A percentile compares a stretch with the other conserved stretches of the same genome.
Evolutionary conservation across 805 yeast genomes (phyloP).

Genomic region (Alloascoidea africana): DNA sequence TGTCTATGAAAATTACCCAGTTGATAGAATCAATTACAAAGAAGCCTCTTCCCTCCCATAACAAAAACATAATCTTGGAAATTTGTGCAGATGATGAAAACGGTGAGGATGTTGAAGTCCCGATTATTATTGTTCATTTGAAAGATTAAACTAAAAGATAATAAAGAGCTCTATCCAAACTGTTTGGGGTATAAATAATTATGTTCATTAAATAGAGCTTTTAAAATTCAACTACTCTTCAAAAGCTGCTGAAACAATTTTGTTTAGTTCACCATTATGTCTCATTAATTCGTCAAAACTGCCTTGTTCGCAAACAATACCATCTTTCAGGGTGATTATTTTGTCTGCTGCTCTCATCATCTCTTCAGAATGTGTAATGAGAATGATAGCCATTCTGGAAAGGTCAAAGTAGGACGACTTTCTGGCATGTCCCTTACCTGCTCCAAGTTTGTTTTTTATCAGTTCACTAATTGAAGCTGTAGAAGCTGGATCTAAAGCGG

Average conservation of each 20-base stretch:
- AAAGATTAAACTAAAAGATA: conserved; percentile 3
- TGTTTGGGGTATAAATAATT: too few species aligned
- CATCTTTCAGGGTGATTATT: conserved; percentile 32
- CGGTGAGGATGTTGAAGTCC: conserved; percentile 94
- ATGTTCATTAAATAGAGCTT: too few species aligned
- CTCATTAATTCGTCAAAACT: conserved; percentile 15
- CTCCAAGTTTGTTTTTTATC: conserved; percentile 21
- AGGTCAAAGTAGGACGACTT: background rate
- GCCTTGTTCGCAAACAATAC: conserved; percentile 33
- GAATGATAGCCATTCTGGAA: conserved; percentile 16
- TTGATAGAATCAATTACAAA: conserved; percentile 76
- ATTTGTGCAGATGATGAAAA: conserved; percentile 82
- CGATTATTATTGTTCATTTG: conserved; percentile 59
- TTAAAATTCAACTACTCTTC: too few species aligned
- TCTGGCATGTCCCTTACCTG: background rate
- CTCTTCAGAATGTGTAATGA: conserved; percentile 63
- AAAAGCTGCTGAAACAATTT: background rate
- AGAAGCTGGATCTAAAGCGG: conserved; percentile 65
- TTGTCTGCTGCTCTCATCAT: conserved; percentile 46
- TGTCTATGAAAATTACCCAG: conserved; percentile 49
- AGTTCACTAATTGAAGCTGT: conserved; percentile 32
- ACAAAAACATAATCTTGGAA: conserved; percentile 70
- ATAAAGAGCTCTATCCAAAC: too few species aligned
- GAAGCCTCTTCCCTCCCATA: conserved; percentile 62
- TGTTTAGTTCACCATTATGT: conserved; percentile 10